Evolutionary conservation across 176 grass and related monocot species (phyloP).

Genomic region (Chrysopogon serrulatus): DNA sequence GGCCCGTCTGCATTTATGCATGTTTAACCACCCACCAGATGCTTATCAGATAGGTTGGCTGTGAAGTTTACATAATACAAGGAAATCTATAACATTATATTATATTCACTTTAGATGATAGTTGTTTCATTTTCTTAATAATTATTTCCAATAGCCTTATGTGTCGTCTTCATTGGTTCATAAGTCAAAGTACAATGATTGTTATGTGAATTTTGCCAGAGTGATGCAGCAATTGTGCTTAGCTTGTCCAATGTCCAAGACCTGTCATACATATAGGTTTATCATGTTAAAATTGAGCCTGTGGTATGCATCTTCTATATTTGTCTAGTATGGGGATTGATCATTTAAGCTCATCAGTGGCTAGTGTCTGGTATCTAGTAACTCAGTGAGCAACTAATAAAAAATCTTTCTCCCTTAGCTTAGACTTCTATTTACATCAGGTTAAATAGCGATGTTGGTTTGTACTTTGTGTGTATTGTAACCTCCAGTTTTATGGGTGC

Average conservation of each 20-base stretch:
- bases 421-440: background rate
- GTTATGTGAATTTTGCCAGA: background rate
- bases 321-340: background rate
- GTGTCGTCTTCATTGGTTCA: background rate
- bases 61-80: background rate
- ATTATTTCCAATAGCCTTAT: background rate
- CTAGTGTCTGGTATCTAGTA: background rate
- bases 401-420: background rate
- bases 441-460: background rate
- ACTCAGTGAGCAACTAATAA: background rate
- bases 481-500: background rate
- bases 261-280: background rate
- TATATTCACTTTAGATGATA: background rate
- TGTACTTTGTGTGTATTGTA: background rate
- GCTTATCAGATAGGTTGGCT: background rate
- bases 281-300: background rate
- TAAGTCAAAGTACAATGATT: background rate
- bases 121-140: background rate
- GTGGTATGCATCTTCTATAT: background rate
- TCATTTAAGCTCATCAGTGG: constrained; percentile 7
- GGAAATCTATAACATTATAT: background rate
- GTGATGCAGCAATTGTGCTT: constrained; percentile 16
- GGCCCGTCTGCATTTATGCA: background rate
- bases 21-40: background rate
- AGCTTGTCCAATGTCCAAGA: background rate